Conservation (phyloP, 108 stramenopile genomes). For the Nannochloropsis oceanica region DNA sequence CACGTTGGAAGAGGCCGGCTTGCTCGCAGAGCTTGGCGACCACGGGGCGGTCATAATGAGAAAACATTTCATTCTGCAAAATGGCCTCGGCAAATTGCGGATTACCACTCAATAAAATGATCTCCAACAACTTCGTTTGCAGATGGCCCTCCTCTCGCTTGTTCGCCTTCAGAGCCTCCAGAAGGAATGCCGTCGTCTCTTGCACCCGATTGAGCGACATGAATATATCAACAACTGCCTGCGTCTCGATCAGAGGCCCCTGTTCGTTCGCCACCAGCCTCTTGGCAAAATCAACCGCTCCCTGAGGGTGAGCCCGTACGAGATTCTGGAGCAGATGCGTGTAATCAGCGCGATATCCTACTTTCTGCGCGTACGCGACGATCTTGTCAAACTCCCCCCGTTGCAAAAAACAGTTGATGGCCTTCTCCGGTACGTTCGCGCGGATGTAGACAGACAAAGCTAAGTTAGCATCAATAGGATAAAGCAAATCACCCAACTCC, state of each 20-base stretch:
- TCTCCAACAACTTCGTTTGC: slow-evolving; percentile 99
- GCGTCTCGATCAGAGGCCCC: slow-evolving; percentile 84
- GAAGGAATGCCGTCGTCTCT: slow-evolving; percentile 92
- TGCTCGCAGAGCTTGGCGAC: slow-evolving; percentile 95
- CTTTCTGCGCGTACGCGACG: slow-evolving; percentile 85
- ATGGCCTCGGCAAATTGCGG: slow-evolving; percentile 99
- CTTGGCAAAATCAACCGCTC: slow-evolving; percentile 85
- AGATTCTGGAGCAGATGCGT: slow-evolving; percentile 89
- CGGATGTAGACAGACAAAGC: slow-evolving; percentile 90
- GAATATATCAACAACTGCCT: slow-evolving; percentile 92
- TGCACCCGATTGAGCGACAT: slow-evolving; percentile 85
- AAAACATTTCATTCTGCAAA: slow-evolving; percentile 91
- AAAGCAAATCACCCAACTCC: slow-evolving; percentile 92
- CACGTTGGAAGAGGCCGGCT: slow-evolving; percentile 95
- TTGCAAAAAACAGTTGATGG: slow-evolving; percentile 94
- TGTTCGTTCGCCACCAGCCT: slow-evolving; percentile 69
- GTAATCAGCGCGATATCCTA: slow-evolving; percentile 72
- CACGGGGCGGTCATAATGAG: slow-evolving; percentile 90
- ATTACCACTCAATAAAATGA: slow-evolving; percentile 95
- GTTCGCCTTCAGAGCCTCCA: slow-evolving; percentile 91
- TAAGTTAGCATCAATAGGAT: slow-evolving; percentile 79
- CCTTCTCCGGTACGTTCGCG: slow-evolving; percentile 88
- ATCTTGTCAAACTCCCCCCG: slow-evolving; percentile 95
- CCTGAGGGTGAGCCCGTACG: slow-evolving; percentile 86
- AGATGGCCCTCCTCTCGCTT: slow-evolving; percentile 95